Evolutionary conservation across 345 rosid species (phyloP).

Genomic region (Linum trigynum): DNA sequence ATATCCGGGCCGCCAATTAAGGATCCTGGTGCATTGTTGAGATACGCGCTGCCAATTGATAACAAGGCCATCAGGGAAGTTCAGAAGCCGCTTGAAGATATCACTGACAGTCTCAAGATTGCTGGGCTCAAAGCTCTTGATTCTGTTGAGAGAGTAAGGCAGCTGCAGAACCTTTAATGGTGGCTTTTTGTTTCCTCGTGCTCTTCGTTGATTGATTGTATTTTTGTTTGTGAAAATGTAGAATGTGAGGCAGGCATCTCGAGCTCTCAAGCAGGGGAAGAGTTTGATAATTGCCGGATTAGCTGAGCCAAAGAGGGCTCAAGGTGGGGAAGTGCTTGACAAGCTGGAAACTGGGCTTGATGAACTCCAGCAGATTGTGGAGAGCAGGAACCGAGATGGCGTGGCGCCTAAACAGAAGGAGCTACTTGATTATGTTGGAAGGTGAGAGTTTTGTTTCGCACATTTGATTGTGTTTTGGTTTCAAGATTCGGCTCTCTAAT

Average conservation of each 20-base stretch:
- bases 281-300: constrained; percentile 59
- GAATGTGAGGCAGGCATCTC: constrained; percentile 85
- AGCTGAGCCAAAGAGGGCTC: constrained; percentile 82
- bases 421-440: constrained; percentile 76
- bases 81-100: constrained; percentile 92
- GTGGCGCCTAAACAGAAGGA: constrained; percentile 88
- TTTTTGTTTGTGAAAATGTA: constrained; percentile 19
- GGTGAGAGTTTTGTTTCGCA: constrained; percentile 37
- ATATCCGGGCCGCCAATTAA: constrained; percentile 97
- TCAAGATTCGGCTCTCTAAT: neutral
- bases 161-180: neutral
- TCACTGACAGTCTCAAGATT: constrained; percentile 81
- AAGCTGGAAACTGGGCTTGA: constrained; percentile 82
- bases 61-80: constrained; percentile 90
- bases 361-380: constrained; percentile 77
- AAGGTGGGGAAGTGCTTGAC: constrained; percentile 62
- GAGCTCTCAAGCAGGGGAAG: constrained; percentile 68
- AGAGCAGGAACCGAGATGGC: constrained; percentile 79
- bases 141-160: constrained; percentile 77
- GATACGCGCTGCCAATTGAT: constrained; percentile 83
- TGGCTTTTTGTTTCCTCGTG: neutral
- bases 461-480: neutral
- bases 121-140: constrained; percentile 86
- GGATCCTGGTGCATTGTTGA: constrained; percentile 74
- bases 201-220: neutral